Evolutionary conservation across 1,284 basidiomycete genomes (phyloP).

Genomic region (Mycena sp.): DNA sequence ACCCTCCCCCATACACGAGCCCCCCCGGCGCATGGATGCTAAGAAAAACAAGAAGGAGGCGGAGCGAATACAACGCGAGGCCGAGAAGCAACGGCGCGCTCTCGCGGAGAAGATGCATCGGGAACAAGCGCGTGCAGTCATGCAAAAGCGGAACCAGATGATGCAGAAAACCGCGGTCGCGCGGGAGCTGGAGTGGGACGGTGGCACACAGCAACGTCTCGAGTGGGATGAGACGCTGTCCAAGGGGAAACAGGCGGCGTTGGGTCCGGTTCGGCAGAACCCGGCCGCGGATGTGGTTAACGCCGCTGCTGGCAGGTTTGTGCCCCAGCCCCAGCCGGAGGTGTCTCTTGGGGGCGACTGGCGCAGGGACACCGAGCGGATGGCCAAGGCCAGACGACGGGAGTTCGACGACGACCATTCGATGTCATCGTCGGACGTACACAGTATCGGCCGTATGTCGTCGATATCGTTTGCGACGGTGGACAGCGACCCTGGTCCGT

Average conservation of each 20-base stretch:
- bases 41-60: constrained; percentile 93
- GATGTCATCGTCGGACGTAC: constrained; percentile 86
- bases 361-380: constrained; percentile 67
- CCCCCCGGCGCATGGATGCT: constrained; percentile 63
- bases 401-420: constrained; percentile 92
- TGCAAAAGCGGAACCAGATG: constrained; percentile 89
- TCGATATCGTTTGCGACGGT: constrained; percentile 82
- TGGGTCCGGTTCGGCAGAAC: constrained; percentile 70
- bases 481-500: constrained; percentile 85
- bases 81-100: constrained; percentile 88
- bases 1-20: constrained; percentile 53
- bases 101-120: constrained; percentile 77
- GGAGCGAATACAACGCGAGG: constrained; percentile 84
- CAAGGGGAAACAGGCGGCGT: constrained; percentile 61
- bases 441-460: constrained; percentile 75
- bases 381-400: constrained; percentile 81
- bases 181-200: constrained; percentile 61
- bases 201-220: constrained; percentile 42
- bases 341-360: constrained; percentile 55
- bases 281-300: constrained; percentile 51
- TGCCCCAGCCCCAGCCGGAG: constrained; percentile 41
- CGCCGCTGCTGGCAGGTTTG: constrained; percentile 69
- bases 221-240: constrained; percentile 19
- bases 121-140: constrained; percentile 94
- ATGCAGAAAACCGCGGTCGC: constrained; percentile 63